These are phyloP conservation scores for Coemansia sp. DNA, from an alignment of 192 early-diverging fungal species.

Conservation along the genomic window DNA sequence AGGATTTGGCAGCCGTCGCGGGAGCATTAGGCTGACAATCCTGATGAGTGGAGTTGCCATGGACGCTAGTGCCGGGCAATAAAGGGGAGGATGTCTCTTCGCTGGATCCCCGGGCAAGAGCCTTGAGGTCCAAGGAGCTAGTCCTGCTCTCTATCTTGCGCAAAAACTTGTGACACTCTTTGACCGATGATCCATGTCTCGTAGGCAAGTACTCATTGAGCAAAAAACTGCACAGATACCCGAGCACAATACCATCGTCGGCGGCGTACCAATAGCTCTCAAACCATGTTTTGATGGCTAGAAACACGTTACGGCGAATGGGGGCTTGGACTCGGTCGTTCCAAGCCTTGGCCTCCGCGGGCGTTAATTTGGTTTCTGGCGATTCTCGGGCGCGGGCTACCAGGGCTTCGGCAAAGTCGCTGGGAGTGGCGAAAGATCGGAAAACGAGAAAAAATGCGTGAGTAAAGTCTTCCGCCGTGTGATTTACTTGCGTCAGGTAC, in stretches of 20 bases:
- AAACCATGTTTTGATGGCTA: constrained; percentile 80
- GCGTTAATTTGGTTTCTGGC: constrained; percentile 55
- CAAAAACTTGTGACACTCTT: constrained; percentile 38
- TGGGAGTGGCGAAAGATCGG: constrained; percentile 73
- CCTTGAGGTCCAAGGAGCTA: constrained; percentile 9
- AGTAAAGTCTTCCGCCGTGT: constrained; percentile 53
- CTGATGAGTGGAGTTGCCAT: not conserved
- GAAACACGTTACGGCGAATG: constrained; percentile 71
- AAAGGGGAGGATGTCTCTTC: not conserved
- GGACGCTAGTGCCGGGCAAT: not conserved
- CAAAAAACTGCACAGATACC: constrained; percentile 33
- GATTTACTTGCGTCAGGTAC: constrained; percentile 54
- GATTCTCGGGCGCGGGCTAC: constrained; percentile 62
- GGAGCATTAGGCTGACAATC: not conserved
- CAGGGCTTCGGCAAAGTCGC: constrained; percentile 63
- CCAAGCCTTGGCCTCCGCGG: constrained; percentile 61
- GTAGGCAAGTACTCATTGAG: constrained; percentile 29
- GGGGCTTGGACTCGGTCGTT: constrained; percentile 58
- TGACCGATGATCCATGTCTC: constrained; percentile 18
- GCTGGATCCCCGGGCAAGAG: not conserved
- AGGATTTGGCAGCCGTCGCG: not conserved
- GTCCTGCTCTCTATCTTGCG: constrained; percentile 16
- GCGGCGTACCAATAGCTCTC: constrained; percentile 66
- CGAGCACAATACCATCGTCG: constrained; percentile 43
- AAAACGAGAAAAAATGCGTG: constrained; percentile 83